phyloP scores from a whole-genome alignment of 169 alveolate species.

The Cryptosporidium andersoni region DNA sequence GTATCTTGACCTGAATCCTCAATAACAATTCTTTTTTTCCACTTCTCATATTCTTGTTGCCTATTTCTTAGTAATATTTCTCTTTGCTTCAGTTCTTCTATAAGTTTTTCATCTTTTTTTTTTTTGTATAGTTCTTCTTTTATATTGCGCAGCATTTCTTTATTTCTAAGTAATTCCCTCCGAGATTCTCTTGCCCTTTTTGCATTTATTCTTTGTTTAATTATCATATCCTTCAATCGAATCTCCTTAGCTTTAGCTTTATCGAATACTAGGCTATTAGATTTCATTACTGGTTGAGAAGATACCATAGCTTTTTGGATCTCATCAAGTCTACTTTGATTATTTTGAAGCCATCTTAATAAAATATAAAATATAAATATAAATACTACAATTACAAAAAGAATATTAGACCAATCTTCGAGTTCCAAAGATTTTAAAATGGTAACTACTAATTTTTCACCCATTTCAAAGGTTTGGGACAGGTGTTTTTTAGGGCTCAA shows the following conservation, averaged over 20 bases:
- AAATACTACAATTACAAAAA: constrained; percentile 12
- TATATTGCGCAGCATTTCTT: constrained; percentile 13
- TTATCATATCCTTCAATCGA: constrained; percentile 23
- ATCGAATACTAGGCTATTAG: background rate
- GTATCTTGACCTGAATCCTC: constrained; percentile 15
- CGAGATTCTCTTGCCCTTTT: constrained; percentile 41
- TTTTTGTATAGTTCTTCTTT: constrained; percentile 31
- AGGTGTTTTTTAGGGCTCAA: background rate
- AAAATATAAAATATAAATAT: background rate
- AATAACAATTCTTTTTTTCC: constrained; percentile 9
- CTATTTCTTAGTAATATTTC: background rate
- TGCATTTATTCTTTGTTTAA: constrained; percentile 21
- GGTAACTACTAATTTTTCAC: background rate
- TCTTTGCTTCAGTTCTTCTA: background rate
- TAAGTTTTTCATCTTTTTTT: constrained; percentile 12
- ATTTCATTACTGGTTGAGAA: background rate
- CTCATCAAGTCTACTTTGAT: background rate
- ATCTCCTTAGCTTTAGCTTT: background rate
- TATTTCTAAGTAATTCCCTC: constrained; percentile 20
- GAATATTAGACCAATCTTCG: constrained; percentile 18
- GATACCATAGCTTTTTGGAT: background rate
- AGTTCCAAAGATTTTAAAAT: constrained; percentile 3
- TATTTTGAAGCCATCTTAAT: constrained; percentile 16
- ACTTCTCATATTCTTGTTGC: constrained; percentile 25
- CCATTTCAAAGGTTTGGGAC: constrained; percentile 16